Evolutionary conservation across 495 filamentous ascomycete genomes (phyloP).

Genomic region (Umbilicaria muhlenbergii): DNA sequence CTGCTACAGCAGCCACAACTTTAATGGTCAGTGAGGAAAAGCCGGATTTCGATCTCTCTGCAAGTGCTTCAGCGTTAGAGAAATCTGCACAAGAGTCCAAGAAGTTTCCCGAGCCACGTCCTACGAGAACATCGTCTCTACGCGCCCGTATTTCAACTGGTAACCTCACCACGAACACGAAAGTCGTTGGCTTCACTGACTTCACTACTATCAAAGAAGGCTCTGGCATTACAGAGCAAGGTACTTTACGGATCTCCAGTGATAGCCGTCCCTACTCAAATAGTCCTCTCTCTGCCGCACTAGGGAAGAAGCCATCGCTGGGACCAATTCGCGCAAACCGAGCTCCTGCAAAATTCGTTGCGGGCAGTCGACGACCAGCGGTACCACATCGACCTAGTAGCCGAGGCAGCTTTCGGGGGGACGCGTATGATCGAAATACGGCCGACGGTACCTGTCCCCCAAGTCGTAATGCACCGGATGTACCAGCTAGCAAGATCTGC

Average conservation of each 20-base stretch:
- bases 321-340: conserved; percentile 9
- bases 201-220: neutral
- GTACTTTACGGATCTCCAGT: too few species aligned
- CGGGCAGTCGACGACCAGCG: conserved; percentile 10
- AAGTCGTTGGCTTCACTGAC: conserved; percentile 7
- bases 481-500: too few species aligned
- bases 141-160: conserved; percentile 14
- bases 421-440: neutral
- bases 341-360: conserved; percentile 13
- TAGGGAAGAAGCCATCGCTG: conserved; percentile 5
- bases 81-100: conserved; percentile 5
- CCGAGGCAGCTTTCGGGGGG: conserved; percentile 8
- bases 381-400: conserved; percentile 10
- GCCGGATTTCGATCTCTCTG: conserved; percentile 1
- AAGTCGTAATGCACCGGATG: too few species aligned
- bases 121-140: conserved; percentile 13
- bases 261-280: too few species aligned
- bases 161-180: conserved; percentile 7
- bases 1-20: neutral
- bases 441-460: too few species aligned
- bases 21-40: neutral
- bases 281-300: too few species aligned
- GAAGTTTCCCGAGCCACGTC: conserved; percentile 6
- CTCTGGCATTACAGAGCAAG: too few species aligned
- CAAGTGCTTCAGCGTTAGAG: conserved; percentile 2